These are phyloP conservation scores for Zygosaccharomyces siamensis DNA, from an alignment of 805 yeast genomes.

Conservation along the genomic window DNA sequence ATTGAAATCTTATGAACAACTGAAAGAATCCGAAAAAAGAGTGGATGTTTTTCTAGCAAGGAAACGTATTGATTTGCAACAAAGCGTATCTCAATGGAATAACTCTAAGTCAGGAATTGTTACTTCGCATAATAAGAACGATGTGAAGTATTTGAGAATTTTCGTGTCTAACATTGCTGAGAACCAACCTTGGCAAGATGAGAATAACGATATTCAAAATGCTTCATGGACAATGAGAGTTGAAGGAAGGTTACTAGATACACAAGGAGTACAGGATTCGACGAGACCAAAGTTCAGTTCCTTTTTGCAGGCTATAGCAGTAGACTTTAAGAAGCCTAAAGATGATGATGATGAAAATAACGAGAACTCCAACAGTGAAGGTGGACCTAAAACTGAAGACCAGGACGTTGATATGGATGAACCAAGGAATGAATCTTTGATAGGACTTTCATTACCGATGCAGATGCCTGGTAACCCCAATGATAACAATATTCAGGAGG, in stretches of 20 bases:
- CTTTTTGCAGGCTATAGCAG: conserved; percentile 76
- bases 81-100: conserved; percentile 47
- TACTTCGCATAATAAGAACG: conserved; percentile 10
- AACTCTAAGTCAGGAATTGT: conserved; percentile 35
- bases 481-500: conserved; percentile 38
- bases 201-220: conserved; percentile 30
- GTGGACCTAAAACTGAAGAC: conserved; percentile 3
- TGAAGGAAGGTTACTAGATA: conserved; percentile 74
- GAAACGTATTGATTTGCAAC: conserved; percentile 81
- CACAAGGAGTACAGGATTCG: conserved; percentile 44
- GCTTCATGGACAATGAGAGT: conserved; percentile 80
- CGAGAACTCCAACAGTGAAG: background rate
- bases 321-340: conserved; percentile 51
- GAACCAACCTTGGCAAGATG: conserved; percentile 83
- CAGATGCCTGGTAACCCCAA: conserved; percentile 19
- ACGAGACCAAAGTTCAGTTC: conserved; percentile 64
- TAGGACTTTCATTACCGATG: conserved; percentile 15
- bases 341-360: conserved; percentile 8
- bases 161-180: conserved; percentile 77
- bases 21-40: conserved; percentile 75
- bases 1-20: conserved; percentile 62
- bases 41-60: conserved; percentile 78
- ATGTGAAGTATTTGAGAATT: conserved; percentile 63
- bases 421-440: conserved; percentile 4
- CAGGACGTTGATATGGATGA: conserved; percentile 14